Evolutionary conservation across 2,329 filamentous ascomycete genomes (phyloP), one percentile per base, ranked within the genome.

Genomic region (Trichoderma sp.): DNA sequence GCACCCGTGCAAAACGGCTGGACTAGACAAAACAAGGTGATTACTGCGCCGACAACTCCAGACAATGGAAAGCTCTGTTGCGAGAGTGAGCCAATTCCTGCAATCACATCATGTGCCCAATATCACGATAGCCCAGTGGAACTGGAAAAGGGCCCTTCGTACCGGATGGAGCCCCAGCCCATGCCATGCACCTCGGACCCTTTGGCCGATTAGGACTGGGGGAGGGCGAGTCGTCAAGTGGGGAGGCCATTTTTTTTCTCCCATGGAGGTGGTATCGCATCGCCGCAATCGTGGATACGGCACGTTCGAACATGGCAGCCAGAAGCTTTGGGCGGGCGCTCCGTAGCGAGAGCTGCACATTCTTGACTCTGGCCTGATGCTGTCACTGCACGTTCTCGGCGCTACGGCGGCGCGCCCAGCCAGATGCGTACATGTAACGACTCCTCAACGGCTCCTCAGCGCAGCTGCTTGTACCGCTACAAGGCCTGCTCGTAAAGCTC

Each of bases 261-360:
- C 47, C 47, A 49, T 21, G n/a, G 21, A 21, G n/a, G 21, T 24
- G 19, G 49, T 16, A 43, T 59, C 57, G 57, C 57, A 59, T 59
- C 57, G 57, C 57, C 57, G 57, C 57, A 59, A 59, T 59, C 57
- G 57, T 59, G 57, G 57, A 43, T 59, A 43, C 57, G 31, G 27
- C 35, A 59, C n/a, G 43, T 14, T 35, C 33, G 33, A 35, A 29
- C 7, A 59, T 40, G 57, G 33, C 35, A 43, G 21, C 40, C 33
- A 62, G 31, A 53, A 53, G n/a, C 60, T 37, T 62, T 62, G 33
- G 59, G 40, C 40, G 40, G 59, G 40, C 33, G 59, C 47, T 55
- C 49, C 52, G 52, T 55, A 55, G 40, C 40, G 16, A 43, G 37
- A 16, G 11, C 19, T n/a, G 43, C 21, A 24, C 47, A 31, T 55